A percentile compares a stretch with the other conserved stretches of the same genome.
These are phyloP conservation scores for Phyllosticta citrichinensis DNA, from an alignment of 2,329 filamentous ascomycete species.

Conservation along the genomic window DNA sequence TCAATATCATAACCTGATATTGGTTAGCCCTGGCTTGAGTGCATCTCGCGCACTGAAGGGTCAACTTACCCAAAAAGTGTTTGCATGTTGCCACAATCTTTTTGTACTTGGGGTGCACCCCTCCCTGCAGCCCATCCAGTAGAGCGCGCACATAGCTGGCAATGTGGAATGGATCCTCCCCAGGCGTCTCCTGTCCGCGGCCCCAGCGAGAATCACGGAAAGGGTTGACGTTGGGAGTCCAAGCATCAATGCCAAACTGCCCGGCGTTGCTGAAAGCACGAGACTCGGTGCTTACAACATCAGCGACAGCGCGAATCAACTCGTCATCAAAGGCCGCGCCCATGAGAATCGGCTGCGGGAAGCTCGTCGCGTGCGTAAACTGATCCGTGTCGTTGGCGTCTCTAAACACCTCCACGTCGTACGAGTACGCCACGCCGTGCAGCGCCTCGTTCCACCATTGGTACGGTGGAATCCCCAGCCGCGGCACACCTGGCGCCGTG, in stretches of 20 bases:
- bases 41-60: background rate
- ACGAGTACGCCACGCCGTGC: conserved; percentile 45
- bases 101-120: conserved; percentile 20
- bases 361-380: conserved; percentile 53
- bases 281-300: conserved; percentile 49
- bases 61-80: conserved; percentile 27
- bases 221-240: conserved; percentile 58
- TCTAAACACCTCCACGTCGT: conserved; percentile 46
- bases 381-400: conserved; percentile 28
- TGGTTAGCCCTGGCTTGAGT: background rate
- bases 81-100: conserved; percentile 38
- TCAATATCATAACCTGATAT: conserved; percentile 18
- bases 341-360: conserved; percentile 54
- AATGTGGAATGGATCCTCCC: conserved; percentile 45
- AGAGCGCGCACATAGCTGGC: conserved; percentile 42
- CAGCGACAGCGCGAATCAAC: conserved; percentile 47
- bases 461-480: conserved; percentile 49
- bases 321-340: conserved; percentile 55
- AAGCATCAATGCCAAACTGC: conserved; percentile 44
- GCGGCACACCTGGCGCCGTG: conserved; percentile 40
- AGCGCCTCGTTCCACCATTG: conserved; percentile 52
- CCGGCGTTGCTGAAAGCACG: conserved; percentile 55
- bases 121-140: conserved; percentile 42
- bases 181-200: conserved; percentile 49
- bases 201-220: conserved; percentile 57